Percentiles rank a stretch among this genome's conserved stretches.
These are phyloP conservation scores for Penicillium silybi DNA, from an alignment of 495 filamentous ascomycete genomes.

Conservation along the genomic window DNA sequence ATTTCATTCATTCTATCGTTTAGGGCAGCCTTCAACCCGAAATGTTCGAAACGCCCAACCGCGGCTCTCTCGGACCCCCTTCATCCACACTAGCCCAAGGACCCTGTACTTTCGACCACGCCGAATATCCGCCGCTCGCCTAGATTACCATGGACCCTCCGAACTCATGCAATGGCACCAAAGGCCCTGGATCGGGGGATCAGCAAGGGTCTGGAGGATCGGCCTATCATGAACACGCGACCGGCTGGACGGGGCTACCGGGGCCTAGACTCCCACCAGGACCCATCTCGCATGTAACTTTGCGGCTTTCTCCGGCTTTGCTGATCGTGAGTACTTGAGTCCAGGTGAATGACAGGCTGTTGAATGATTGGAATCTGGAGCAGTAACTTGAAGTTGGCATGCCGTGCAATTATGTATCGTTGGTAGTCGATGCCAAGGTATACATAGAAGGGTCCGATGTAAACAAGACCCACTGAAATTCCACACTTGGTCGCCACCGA, in stretches of 20 bases:
- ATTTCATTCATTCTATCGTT: not conserved
- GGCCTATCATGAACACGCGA: not conserved
- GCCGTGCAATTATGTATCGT: too few species aligned
- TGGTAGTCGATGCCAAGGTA: too few species aligned
- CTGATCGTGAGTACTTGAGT: too few species aligned
- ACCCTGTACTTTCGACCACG: not conserved
- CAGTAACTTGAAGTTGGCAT: too few species aligned
- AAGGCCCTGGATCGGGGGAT: slow-evolving; percentile 3
- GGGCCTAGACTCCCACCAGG: not conserved
- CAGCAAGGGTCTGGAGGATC: slow-evolving; percentile 11
- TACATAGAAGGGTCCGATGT: too few species aligned
- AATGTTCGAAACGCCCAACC: not conserved
- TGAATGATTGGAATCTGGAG: too few species aligned
- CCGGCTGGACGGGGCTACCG: too few species aligned
- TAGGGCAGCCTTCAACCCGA: not conserved
- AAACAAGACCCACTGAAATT: too few species aligned
- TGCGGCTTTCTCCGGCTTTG: not conserved
- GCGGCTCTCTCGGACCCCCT: not conserved
- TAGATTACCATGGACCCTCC: too few species aligned
- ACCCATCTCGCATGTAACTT: not conserved
- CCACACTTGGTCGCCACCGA: too few species aligned
- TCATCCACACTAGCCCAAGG: not conserved
- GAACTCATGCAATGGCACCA: not conserved
- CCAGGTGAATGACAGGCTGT: too few species aligned
- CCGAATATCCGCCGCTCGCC: too few species aligned